These are phyloP conservation scores for Globisporangium splendens DNA, from an alignment of 352 stramenopile genomes.

Conservation along the genomic window DNA sequence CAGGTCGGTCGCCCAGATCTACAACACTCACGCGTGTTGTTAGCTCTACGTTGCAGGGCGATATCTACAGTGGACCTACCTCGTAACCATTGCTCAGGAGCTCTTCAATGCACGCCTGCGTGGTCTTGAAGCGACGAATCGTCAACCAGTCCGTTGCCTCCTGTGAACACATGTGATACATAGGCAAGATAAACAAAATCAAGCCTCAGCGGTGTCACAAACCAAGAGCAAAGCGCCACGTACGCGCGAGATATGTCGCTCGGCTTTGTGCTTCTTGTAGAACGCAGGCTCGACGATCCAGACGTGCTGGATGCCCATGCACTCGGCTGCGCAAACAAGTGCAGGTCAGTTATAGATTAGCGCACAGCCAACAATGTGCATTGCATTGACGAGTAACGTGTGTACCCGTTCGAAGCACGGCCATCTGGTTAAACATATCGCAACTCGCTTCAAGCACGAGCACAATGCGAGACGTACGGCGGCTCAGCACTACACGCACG, in stretches of 20 bases:
- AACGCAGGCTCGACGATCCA: conserved; percentile 39
- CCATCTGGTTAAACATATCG: conserved; percentile 39
- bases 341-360: too few species aligned
- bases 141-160: conserved; percentile 58
- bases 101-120: conserved; percentile 54
- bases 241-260: conserved; percentile 28
- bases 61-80: background rate
- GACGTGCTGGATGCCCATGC: conserved; percentile 82
- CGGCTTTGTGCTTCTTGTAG: conserved; percentile 28
- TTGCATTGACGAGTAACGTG: too few species aligned
- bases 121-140: conserved; percentile 71
- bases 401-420: conserved; percentile 26
- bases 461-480: conserved; percentile 29
- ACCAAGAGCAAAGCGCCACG: background rate
- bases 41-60: background rate
- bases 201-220: conserved; percentile 6
- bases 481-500: conserved; percentile 32
- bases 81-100: conserved; percentile 35
- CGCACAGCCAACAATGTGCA: too few species aligned
- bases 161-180: background rate
- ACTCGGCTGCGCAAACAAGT: conserved; percentile 1
- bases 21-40: conserved; percentile 17
- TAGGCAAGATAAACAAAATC: background rate
- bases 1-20: conserved; percentile 83
- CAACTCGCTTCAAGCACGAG: conserved; percentile 39